A percentile compares a stretch with the other conserved stretches of the same genome.
These are phyloP conservation scores for Wickerhamomyces canadensis DNA, from an alignment of 805 yeast species.

Conservation along the genomic window DNA sequence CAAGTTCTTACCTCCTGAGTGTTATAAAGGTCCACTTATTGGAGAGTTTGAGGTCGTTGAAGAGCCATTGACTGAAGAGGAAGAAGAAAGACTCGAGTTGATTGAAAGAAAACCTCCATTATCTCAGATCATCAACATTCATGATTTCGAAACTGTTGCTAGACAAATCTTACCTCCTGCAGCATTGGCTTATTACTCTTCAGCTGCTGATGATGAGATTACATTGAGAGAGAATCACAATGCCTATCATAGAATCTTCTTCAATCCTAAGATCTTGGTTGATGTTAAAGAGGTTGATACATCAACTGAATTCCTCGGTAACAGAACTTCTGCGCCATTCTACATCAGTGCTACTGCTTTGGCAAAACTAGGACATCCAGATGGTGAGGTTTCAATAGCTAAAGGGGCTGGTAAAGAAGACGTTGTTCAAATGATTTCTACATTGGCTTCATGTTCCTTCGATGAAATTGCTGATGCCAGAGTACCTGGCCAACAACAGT, in stretches of 20 bases:
- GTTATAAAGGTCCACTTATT: conserved; percentile 54
- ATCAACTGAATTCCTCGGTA: conserved; percentile 72
- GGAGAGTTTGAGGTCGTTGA: conserved; percentile 33
- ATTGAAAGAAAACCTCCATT: conserved; percentile 60
- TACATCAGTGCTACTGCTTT: conserved; percentile 90
- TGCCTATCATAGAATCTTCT: conserved; percentile 83
- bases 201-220: conserved; percentile 91
- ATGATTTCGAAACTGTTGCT: conserved; percentile 87
- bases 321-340: conserved; percentile 66
- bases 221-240: conserved; percentile 85
- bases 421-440: conserved; percentile 86
- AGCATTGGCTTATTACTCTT: conserved; percentile 92
- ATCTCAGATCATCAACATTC: conserved; percentile 64
- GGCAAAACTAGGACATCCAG: conserved; percentile 88
- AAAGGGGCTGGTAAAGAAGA: conserved; percentile 71
- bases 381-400: conserved; percentile 85
- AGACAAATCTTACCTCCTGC: conserved; percentile 65
- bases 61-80: conserved; percentile 29
- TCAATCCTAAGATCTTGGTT: conserved; percentile 77
- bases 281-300: conserved; percentile 74
- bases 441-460: conserved; percentile 81
- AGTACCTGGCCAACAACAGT: conserved; percentile 62
- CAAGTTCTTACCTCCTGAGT: conserved; percentile 50
- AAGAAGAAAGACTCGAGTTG: conserved; percentile 35
- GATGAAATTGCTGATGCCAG: conserved; percentile 80